Evolutionary conservation across 495 filamentous ascomycete species (phyloP).

Genomic region (Astrothelium macrocarpum): DNA sequence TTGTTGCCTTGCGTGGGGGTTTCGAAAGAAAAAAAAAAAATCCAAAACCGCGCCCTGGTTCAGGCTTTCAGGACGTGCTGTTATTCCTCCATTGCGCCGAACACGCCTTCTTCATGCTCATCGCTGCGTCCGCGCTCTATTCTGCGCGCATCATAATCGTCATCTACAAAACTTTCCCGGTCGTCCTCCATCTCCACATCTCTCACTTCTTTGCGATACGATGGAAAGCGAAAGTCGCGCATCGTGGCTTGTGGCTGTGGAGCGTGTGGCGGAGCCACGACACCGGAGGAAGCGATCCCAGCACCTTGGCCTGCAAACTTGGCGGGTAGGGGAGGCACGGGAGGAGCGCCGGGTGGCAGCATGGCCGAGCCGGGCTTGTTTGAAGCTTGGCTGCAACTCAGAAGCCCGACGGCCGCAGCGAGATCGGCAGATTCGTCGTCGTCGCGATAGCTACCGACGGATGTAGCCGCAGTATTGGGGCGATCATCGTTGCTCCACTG

Average conservation of each 20-base stretch:
- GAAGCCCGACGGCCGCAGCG: constrained; percentile 79
- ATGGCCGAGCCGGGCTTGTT: constrained; percentile 61
- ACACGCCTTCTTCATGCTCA: constrained; percentile 91
- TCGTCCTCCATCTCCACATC: constrained; percentile 65
- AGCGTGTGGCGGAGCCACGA: constrained; percentile 25
- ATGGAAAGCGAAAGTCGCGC: constrained; percentile 13
- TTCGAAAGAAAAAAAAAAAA: not conserved
- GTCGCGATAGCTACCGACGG: constrained; percentile 39
- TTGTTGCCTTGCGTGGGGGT: not conserved
- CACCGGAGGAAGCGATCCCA: constrained; percentile 10
- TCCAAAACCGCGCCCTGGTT: not conserved
- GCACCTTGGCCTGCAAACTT: constrained; percentile 50
- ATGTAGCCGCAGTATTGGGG: constrained; percentile 36
- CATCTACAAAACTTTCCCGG: constrained; percentile 49
- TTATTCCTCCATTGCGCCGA: constrained; percentile 91
- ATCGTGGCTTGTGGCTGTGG: constrained; percentile 20
- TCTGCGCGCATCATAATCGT: constrained; percentile 58
- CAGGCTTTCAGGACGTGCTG: too few relatives aligned
- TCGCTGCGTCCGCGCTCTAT: constrained; percentile 53
- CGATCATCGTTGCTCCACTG: constrained; percentile 36
- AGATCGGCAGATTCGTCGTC: constrained; percentile 71
- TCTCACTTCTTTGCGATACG: constrained; percentile 25
- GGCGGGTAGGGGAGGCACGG: constrained; percentile 74
- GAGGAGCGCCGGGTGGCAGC: constrained; percentile 68
- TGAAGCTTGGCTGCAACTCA: constrained; percentile 83